Evolutionary conservation across 768 basidiomycete genomes (phyloP), one percentile per base, ranked within the genome.

Genomic region (Pholiota molesta): DNA sequence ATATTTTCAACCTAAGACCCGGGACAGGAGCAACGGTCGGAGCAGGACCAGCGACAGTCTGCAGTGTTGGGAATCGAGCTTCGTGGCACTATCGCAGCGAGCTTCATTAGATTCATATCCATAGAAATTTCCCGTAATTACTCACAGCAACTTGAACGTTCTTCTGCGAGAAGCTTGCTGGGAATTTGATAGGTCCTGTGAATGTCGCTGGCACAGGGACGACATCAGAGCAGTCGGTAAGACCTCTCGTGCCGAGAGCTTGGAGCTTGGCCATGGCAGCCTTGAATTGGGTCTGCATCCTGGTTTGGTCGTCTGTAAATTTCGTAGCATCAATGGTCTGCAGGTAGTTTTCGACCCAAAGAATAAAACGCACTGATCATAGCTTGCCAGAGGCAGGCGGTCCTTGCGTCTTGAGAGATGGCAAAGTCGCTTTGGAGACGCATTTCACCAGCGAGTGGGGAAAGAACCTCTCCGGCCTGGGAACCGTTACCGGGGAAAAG

Each of bases 161-260:
- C 14, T 17, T 39, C 52, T 60, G 40, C 1, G 65, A 63, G 59
- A 69, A 65, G 17, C 56, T 60, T 19, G 64, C 33, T 3, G 69
- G 65, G 62, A 63, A 63, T 40, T 59, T 65, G 65, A 68, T 56
- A 3, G 59, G 40, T 39, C 62, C 53, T 19, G 52, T 11, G 57
- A 66, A 59, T 23, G 58, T 19, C 17, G 37, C 39, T 21, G 66
- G 62, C 17, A 60, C 59, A 42, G 63, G 65, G 1, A 65, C 61
- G 19, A 77, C 74, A 44, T 77, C 75, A 4, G 75, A 76, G 67
- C 77, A 79, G 65, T 77, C 76, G 55, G 74, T 64, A 49, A 78
- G 64, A 6, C 66, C 63, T 16, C 40, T 58, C 52, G 74, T 72
- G 28, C 74, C 74, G 35, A 75, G 59, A 33, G 72, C 63, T 29